A percentile compares a stretch with the other conserved stretches of the same genome.
Conservation (phyloP, 179 eudicot species). For the Beta corolliflora region DNA sequence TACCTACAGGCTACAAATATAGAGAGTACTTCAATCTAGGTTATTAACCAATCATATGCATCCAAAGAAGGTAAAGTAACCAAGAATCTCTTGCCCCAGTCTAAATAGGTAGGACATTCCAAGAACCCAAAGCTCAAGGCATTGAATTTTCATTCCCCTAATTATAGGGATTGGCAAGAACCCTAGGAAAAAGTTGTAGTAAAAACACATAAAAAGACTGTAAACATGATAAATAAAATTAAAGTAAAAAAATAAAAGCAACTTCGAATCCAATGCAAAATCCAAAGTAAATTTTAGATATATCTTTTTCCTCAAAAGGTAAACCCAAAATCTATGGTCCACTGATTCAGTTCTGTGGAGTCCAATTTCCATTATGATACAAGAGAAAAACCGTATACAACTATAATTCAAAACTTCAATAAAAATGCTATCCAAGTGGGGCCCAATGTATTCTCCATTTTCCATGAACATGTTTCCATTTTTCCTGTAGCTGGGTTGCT, state of each 20-base stretch:
- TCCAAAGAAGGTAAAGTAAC: neutral
- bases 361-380: constrained; percentile 1
- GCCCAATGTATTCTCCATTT: neutral
- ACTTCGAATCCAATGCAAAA: constrained; percentile 19
- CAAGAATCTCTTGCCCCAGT: constrained; percentile 1
- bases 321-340: constrained; percentile 18
- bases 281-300: neutral
- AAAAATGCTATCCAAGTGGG: neutral
- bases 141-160: constrained; percentile 5
- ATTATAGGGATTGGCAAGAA: constrained; percentile 19
- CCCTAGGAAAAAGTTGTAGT: neutral
- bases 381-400: neutral
- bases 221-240: neutral
- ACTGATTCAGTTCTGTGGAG: neutral
- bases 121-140: constrained; percentile 21
- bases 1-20: too few relatives aligned
- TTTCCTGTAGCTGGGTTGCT: constrained; percentile 8
- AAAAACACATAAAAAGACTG: constrained; percentile 6
- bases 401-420: neutral
- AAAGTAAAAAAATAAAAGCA: neutral
- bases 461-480: constrained; percentile 10
- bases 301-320: constrained; percentile 18
- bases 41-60: neutral
- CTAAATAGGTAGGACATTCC: neutral
- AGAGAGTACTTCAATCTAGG: neutral